These are phyloP conservation scores for Fusarium sp. DNA, from an alignment of 2,329 filamentous ascomycete genomes.

Conservation along the genomic window DNA sequence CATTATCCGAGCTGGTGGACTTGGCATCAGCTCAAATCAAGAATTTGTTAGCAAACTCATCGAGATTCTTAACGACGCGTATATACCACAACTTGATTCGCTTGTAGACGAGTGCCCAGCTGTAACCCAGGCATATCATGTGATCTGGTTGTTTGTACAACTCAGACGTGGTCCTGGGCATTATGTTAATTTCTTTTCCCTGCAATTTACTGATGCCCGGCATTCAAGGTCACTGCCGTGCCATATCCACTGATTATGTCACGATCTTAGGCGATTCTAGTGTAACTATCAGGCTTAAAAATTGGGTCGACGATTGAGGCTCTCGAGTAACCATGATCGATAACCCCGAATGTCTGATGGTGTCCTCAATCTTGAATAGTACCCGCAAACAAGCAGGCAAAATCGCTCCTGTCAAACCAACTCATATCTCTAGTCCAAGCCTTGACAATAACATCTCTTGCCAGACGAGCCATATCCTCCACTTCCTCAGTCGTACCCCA, in stretches of 20 bases:
- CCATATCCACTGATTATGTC: constrained; percentile 2
- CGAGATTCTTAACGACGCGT: constrained; percentile 1
- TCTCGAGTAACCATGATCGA: neutral
- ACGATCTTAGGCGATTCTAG: neutral
- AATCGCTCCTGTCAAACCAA: constrained; percentile 1
- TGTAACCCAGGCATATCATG: neutral
- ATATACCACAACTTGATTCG: neutral
- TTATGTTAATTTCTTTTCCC: neutral
- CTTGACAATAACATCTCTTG: neutral
- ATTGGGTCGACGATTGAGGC: neutral
- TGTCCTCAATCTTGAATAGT: too few relatives aligned
- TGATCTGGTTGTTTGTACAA: neutral
- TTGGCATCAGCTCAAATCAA: constrained; percentile 25
- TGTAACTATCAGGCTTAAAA: constrained; percentile 2
- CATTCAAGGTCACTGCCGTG: neutral
- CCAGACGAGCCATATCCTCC: neutral
- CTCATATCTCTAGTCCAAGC: neutral
- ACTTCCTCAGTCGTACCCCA: neutral
- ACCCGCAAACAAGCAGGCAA: neutral
- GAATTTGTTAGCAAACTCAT: neutral
- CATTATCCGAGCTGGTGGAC: constrained; percentile 20
- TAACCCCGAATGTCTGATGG: fast-evolving
- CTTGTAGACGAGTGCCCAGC: neutral
- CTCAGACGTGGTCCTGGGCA: neutral
- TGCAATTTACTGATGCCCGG: neutral